Base-by-base conservation (phyloP, 2,329 filamentous ascomycete genomes). In the Stemphylium vesicarium region DNA sequence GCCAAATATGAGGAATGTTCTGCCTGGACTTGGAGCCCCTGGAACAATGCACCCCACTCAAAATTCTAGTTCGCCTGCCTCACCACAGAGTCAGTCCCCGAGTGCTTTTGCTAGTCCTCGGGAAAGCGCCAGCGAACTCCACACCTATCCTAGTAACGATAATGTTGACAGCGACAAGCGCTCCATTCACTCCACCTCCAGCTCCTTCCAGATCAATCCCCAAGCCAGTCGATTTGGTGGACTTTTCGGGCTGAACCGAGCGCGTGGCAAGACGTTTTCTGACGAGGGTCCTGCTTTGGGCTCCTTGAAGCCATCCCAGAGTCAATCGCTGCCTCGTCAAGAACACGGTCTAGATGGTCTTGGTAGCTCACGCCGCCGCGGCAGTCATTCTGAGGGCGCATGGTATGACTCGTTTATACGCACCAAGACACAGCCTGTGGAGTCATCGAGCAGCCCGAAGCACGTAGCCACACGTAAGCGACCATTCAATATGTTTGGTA, bases 321-420 rank as follows among this genome's bases (percentile, higher is more conserved):
- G 89, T 65, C 89, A 91, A 68, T 94, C 91, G 0, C 86, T 95
- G 62, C 91, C 91, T 5, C 79, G 84, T 32, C 81, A 86, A 37
- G 81, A 81, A 24, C 72, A 72, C 42, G 74, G 60, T 5, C 70
- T 80, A 36, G 83, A 85, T 60, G 76, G 80, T 4, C 78, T 79
- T 38, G 80, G 79, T 9, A 74, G 76, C 20, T 78, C 80, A 50
- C 79, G 80, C 50, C 80, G 85, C 20, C 57, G 89, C 84, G 63
- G 88, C 82, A 68, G 78, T 69, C 59, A 75, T 76, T 71, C 80
- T 68, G 58, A 85, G 71, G 72, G 85, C 78, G 74, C 84, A 75
- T 63, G 81, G 83, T 54, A 90, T 83, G 83, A 81, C 75, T 63
- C 72, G 58, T 68, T 77, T 66, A 65, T 76, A 80, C 73, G 80